These are phyloP conservation scores for Paramecium sexaurelia DNA, from an alignment of 73 alveolate species.

Conservation along the genomic window DNA sequence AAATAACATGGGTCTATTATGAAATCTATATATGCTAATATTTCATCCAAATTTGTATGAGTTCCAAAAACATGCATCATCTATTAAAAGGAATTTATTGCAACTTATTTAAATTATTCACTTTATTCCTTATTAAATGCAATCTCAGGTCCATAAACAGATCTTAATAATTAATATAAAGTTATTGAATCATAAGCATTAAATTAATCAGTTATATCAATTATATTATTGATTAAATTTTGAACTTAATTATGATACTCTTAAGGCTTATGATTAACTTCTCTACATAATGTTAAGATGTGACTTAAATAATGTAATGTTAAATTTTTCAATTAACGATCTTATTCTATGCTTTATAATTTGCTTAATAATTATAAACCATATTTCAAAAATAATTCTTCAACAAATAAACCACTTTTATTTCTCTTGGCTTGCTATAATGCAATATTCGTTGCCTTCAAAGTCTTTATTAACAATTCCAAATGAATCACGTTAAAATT, in stretches of 20 bases:
- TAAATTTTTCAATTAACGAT: not conserved
- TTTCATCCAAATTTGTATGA: slow-evolving; percentile 54
- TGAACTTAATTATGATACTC: not conserved
- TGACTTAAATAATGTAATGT: slow-evolving; percentile 30
- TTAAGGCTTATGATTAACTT: slow-evolving; percentile 16
- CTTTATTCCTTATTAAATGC: not conserved
- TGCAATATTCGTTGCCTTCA: not conserved
- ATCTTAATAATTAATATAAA: not conserved
- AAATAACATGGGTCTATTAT: slow-evolving; percentile 39
- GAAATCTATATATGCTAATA: slow-evolving; percentile 36
- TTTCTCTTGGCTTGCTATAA: not conserved
- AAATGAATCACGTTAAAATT: not conserved
- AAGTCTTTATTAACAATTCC: not conserved
- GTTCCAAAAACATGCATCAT: slow-evolving; percentile 56
- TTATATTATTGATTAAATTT: not conserved
- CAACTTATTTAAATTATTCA: not conserved
- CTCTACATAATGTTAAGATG: slow-evolving; percentile 28
- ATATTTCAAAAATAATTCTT: slow-evolving; percentile 15
- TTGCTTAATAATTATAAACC: not conserved
- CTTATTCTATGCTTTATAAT: not conserved
- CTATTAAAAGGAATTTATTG: not conserved
- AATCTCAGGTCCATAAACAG: slow-evolving; percentile 33
- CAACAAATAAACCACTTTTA: not conserved
- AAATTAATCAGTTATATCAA: slow-evolving; percentile 25
- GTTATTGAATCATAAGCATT: slow-evolving; percentile 45